Percentiles rank a stretch among this genome's conserved stretches.
Conservation (phyloP, 2,329 filamentous ascomycete genomes). For the Fusarium tanahbumbuense region DNA sequence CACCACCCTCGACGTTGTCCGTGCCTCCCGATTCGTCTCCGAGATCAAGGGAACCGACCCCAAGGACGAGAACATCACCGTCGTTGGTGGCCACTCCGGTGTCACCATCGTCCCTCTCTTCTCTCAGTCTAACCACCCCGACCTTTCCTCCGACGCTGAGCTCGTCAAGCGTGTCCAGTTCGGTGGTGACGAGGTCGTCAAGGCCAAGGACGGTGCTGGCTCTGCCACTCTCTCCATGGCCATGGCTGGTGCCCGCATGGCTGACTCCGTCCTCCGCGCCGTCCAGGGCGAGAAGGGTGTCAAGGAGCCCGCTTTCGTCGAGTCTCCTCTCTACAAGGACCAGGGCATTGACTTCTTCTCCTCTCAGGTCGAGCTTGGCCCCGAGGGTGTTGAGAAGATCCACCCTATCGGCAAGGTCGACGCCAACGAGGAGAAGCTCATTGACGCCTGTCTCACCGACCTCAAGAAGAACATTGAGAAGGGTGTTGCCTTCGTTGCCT, state of each 20-base stretch:
- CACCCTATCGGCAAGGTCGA: conserved; percentile 86
- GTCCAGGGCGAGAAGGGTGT: conserved; percentile 94
- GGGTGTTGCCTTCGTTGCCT: conserved; percentile 73
- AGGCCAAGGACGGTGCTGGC: conserved; percentile 98
- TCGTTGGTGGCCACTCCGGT: conserved; percentile 96
- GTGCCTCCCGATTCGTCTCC: conserved; percentile 96
- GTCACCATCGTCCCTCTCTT: conserved; percentile 98
- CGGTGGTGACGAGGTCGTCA: conserved; percentile 98
- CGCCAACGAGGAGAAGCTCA: conserved; percentile 86
- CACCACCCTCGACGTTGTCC: conserved; percentile 98
- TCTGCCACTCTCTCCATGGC: conserved; percentile 99
- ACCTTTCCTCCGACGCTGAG: conserved; percentile 80
- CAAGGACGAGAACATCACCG: conserved; percentile 91
- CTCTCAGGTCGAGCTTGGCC: conserved; percentile 94
- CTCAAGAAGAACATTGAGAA: conserved; percentile 97
- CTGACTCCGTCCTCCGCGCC: conserved; percentile 93
- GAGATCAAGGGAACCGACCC: conserved; percentile 93
- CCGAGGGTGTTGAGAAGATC: conserved; percentile 95
- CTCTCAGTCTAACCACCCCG: conserved; percentile 89
- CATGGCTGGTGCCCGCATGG: conserved; percentile 86
- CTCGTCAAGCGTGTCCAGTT: conserved; percentile 98
- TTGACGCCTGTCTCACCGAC: conserved; percentile 86
- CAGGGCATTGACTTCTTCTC: conserved; percentile 98
- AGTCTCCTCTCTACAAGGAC: conserved; percentile 98
- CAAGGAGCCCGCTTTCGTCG: conserved; percentile 95